Evolutionary conservation across 768 basidiomycete genomes (phyloP).

Genomic region (Leccinum variicolor): DNA sequence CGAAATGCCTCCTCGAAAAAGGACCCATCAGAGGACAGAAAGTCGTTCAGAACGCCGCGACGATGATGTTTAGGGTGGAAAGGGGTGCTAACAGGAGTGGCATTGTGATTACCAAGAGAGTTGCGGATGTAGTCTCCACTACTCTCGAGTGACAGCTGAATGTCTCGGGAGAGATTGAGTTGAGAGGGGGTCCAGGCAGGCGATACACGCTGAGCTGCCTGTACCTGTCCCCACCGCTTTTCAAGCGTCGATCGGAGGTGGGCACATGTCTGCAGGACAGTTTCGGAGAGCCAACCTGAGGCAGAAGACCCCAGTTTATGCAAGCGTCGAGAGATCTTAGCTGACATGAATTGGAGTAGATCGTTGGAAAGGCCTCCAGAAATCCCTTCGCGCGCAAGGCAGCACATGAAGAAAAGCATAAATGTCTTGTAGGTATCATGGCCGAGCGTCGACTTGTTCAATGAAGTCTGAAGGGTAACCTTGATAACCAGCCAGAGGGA

Average conservation of each 20-base stretch:
- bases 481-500: constrained; percentile 47
- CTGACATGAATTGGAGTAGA: neutral
- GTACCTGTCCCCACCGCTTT: neutral
- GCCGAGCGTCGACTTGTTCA: constrained; percentile 14
- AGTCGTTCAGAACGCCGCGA: constrained; percentile 11
- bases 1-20: constrained; percentile 7
- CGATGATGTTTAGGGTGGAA: constrained; percentile 3
- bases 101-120: constrained; percentile 4
- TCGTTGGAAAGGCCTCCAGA: neutral
- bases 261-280: neutral
- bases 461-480: constrained; percentile 39
- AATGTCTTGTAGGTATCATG: constrained; percentile 28
- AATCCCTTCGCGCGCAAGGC: constrained; percentile 3
- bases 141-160: constrained; percentile 29
- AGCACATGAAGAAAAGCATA: constrained; percentile 25
- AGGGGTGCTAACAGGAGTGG: fast-evolving
- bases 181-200: constrained; percentile 28
- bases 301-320: neutral
- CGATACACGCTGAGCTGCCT: constrained; percentile 10
- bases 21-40: constrained; percentile 12
- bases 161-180: constrained; percentile 29
- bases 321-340: neutral
- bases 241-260: neutral
- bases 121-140: constrained; percentile 27
- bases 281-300: neutral